phyloP scores from a whole-genome alignment of 129 eudicot species.

The Helianthus annuus region HanXRQr2.0-SUNRISE NC_035441.2:157012719-157013218 shows the following conservation, averaged over 20 bases:
- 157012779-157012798: conserved; percentile 70
- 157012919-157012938: neutral
- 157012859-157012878: conserved; percentile 97
- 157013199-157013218: neutral
- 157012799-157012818: conserved; percentile 86
- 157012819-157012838: conserved; percentile 83
- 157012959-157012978: conserved; percentile 32
- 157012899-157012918: conserved; percentile 50
- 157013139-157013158: neutral
- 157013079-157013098: conserved; percentile 22
- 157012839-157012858: conserved; percentile 87
- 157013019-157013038: conserved; percentile 19
- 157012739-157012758: conserved; percentile 62
- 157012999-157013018: conserved; percentile 24
- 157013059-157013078: conserved; percentile 6
- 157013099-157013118: conserved; percentile 16
- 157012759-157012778: conserved; percentile 78
- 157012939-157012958: conserved; percentile 17
- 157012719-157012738: conserved; percentile 13
- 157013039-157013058: conserved; percentile 17
- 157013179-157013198: neutral
- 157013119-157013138: conserved; percentile 1
- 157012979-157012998: conserved; percentile 29
- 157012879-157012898: conserved; percentile 92
- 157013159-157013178: neutral